Evolutionary conservation across 352 stramenopile genomes (phyloP).

Genomic region (Phytophthora pini): DNA sequence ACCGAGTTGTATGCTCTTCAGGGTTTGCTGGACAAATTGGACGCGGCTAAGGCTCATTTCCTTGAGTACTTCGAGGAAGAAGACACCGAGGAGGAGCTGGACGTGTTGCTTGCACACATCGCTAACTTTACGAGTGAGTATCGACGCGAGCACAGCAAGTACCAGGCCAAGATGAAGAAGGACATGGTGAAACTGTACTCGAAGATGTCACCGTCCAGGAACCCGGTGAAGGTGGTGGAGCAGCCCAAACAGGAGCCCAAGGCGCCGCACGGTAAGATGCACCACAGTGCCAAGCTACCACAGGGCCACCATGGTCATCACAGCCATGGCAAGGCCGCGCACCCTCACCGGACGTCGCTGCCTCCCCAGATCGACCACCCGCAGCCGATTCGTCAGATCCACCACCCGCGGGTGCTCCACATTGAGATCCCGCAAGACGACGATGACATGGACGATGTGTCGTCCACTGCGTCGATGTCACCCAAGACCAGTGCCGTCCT

Average conservation of each 20-base stretch:
- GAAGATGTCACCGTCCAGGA: conserved; percentile 40
- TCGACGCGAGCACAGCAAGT: conserved; percentile 74
- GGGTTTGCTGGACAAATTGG: conserved; percentile 55
- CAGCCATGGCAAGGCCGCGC: conserved; percentile 22
- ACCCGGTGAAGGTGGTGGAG: conserved; percentile 33
- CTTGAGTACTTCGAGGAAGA: conserved; percentile 88
- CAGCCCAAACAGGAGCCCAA: conserved; percentile 36
- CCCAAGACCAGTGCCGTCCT: conserved; percentile 40
- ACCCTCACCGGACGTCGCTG: conserved; percentile 31
- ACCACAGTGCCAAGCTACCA: conserved; percentile 26
- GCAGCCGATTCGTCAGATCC: conserved; percentile 35
- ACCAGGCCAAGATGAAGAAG: conserved; percentile 56
- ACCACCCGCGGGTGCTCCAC: conserved; percentile 36
- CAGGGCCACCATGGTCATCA: conserved; percentile 21
- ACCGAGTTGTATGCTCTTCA: conserved; percentile 61
- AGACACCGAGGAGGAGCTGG: conserved; percentile 77
- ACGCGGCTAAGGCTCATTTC: conserved; percentile 72
- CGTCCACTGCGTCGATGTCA: conserved; percentile 33
- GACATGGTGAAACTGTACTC: conserved; percentile 43
- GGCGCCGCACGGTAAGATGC: conserved; percentile 22
- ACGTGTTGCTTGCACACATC: conserved; percentile 77
- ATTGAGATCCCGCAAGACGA: conserved; percentile 37
- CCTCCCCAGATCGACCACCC: conserved; percentile 38
- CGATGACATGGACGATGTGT: conserved; percentile 33
- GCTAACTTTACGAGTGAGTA: conserved; percentile 81